A percentile compares a stretch with the other conserved stretches of the same genome.
Conservation (phyloP, 495 filamentous ascomycete species). For the Hyaloscypha hepaticicola region DNA sequence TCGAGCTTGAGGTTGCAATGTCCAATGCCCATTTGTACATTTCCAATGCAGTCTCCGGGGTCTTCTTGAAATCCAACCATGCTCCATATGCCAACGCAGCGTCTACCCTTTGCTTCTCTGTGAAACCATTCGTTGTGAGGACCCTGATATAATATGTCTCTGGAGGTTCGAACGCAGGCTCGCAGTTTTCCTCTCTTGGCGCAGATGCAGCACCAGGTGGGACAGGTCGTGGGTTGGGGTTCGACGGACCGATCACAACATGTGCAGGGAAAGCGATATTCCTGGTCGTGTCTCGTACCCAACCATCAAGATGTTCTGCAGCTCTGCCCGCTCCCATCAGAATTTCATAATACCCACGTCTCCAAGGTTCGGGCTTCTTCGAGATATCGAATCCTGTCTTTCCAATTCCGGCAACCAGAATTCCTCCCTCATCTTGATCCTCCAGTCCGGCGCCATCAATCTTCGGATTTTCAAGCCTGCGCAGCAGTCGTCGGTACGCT, state of each 20-base stretch:
- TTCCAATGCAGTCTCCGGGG: slow-evolving; percentile 57
- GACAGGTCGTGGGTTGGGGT: slow-evolving; percentile 73
- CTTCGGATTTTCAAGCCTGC: slow-evolving; percentile 60
- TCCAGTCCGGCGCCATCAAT: slow-evolving; percentile 65
- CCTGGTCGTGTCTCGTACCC: slow-evolving; percentile 65
- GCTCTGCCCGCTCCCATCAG: slow-evolving; percentile 73
- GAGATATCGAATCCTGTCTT: slow-evolving; percentile 67
- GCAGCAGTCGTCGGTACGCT: slow-evolving; percentile 52
- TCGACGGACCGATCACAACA: slow-evolving; percentile 75
- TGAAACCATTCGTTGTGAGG: slow-evolving; percentile 73
- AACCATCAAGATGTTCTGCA: slow-evolving; percentile 78
- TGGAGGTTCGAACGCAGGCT: slow-evolving; percentile 59
- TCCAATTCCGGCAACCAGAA: slow-evolving; percentile 53
- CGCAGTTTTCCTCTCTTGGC: slow-evolving; percentile 71
- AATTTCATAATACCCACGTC: slow-evolving; percentile 76
- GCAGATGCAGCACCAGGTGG: slow-evolving; percentile 55
- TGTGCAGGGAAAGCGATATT: slow-evolving; percentile 64
- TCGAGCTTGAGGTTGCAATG: slow-evolving; percentile 48
- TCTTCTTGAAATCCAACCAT: slow-evolving; percentile 75
- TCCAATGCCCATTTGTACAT: slow-evolving; percentile 73
- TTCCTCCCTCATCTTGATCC: slow-evolving; percentile 55
- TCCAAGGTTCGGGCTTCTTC: slow-evolving; percentile 74
- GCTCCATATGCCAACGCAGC: slow-evolving; percentile 79
- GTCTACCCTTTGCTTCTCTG: slow-evolving; percentile 67
- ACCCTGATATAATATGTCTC: slow-evolving; percentile 76